A percentile compares a stretch with the other conserved stretches of the same genome.
Conservation (phyloP, 495 filamentous ascomycete genomes). For the Amorphotheca resinae region DNA sequence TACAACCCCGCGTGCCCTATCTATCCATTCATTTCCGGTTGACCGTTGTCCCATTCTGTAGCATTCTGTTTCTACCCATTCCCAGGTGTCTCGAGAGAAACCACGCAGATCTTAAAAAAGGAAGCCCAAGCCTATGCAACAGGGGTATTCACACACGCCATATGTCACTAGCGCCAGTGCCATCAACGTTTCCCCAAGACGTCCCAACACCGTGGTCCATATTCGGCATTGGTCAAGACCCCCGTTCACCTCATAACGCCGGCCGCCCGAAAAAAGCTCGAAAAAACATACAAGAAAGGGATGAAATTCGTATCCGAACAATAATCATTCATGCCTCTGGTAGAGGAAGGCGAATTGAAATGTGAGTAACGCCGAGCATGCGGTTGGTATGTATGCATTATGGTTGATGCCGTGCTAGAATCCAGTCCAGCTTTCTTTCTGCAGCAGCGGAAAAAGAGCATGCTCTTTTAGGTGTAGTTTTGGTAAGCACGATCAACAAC, state of each 20-base stretch:
- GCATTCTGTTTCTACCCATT: no score
- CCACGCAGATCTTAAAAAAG: no score
- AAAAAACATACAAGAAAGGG: background rate
- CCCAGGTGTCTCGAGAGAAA: no score
- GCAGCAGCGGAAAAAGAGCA: background rate
- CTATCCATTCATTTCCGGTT: no score
- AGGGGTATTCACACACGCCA: background rate
- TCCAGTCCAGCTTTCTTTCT: conserved; percentile 5
- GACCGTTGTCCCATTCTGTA: no score
- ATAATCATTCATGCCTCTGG: background rate
- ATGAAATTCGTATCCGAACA: background rate
- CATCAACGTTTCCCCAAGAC: background rate
- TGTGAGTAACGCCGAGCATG: background rate
- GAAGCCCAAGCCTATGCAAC: no score
- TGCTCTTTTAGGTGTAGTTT: background rate
- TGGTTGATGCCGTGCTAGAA: conserved; percentile 2
- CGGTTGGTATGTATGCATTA: background rate
- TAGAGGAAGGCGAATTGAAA: background rate
- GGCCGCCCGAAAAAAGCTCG: background rate
- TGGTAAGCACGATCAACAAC: background rate
- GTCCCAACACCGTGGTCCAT: background rate
- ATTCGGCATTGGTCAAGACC: background rate
- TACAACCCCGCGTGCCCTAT: no score
- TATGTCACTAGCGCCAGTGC: background rate
- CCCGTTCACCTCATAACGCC: background rate